Evolutionary conservation across 495 filamentous ascomycete genomes (phyloP).

Genomic region (Haplographium delicatum): DNA sequence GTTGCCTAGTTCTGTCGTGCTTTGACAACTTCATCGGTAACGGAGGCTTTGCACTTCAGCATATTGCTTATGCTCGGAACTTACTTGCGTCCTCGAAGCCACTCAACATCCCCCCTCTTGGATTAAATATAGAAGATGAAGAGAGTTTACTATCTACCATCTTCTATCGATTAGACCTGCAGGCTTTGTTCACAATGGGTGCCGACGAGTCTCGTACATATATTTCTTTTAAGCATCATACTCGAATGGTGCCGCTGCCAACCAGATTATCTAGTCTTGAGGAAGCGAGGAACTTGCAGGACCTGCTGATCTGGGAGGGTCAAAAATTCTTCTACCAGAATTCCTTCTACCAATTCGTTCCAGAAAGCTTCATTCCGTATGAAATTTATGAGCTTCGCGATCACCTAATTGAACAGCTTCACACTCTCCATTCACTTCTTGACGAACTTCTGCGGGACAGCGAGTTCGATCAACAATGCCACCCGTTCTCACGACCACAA

Average conservation of each 20-base stretch:
- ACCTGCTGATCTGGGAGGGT: conserved; percentile 10
- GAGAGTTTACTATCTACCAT: not conserved
- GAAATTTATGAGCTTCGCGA: not conserved
- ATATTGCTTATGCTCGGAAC: conserved; percentile 12
- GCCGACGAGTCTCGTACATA: conserved; percentile 9
- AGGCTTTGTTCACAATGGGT: conserved; percentile 9
- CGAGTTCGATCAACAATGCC: conserved; percentile 1
- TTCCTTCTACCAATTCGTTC: not conserved
- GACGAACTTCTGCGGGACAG: not conserved
- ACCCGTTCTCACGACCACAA: conserved; percentile 3
- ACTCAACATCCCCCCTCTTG: not conserved
- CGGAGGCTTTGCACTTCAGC: conserved; percentile 13
- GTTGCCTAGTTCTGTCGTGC: conserved; percentile 11
- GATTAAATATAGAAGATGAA: not conserved
- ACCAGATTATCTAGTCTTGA: conserved; percentile 2
- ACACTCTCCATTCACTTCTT: not conserved
- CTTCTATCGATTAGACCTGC: conserved; percentile 14
- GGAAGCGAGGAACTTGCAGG: conserved; percentile 1
- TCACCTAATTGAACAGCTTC: conserved; percentile 1
- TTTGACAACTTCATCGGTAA: conserved; percentile 21
- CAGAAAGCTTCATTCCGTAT: not conserved
- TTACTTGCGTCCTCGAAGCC: not conserved
- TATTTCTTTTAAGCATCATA: not conserved
- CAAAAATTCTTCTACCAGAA: conserved; percentile 1
- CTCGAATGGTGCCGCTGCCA: not conserved